These are phyloP conservation scores for Pelargonium citronellum DNA, from an alignment of 441 rosid genomes.

Conservation along the genomic window DNA sequence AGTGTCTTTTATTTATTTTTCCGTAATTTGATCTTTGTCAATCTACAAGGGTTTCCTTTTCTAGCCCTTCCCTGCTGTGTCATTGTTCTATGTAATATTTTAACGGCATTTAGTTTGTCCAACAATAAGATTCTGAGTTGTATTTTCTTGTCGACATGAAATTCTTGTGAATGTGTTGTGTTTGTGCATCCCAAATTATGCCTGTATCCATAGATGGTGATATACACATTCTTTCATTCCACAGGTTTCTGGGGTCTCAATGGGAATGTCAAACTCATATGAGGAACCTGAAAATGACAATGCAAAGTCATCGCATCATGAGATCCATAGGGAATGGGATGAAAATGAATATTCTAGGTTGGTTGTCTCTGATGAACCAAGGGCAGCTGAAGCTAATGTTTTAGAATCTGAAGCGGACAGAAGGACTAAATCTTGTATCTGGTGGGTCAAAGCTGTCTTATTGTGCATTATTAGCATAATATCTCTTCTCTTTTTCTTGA, in stretches of 20 bases:
- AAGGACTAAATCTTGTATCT: slow-evolving; percentile 25
- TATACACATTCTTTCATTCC: neutral
- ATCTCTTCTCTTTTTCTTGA: slow-evolving; percentile 37
- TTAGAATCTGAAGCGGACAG: slow-evolving; percentile 28
- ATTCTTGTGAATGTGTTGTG: slow-evolving; percentile 2
- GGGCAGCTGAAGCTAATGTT: slow-evolving; percentile 27
- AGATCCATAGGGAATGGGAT: slow-evolving; percentile 27
- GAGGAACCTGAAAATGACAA: slow-evolving; percentile 32
- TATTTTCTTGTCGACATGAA: neutral
- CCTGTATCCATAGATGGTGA: too few species aligned
- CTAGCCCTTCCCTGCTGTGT: too few species aligned
- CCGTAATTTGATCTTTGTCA: too few species aligned
- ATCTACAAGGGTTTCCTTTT: too few species aligned
- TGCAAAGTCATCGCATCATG: slow-evolving; percentile 22
- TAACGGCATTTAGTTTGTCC: neutral
- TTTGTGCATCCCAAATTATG: neutral
- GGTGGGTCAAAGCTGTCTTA: slow-evolving; percentile 60
- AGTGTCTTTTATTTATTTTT: too few species aligned
- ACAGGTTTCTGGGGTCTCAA: slow-evolving; percentile 10
- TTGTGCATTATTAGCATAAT: slow-evolving; percentile 29
- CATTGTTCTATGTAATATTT: neutral
- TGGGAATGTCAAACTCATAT: slow-evolving; percentile 35
- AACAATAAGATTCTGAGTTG: neutral
- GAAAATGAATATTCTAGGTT: slow-evolving; percentile 65
- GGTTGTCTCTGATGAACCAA: slow-evolving; percentile 45